Evolutionary conservation across 1,284 basidiomycete species (phyloP), one percentile per base, ranked within the genome.

Genomic region (Neolentinus lepideus): DNA sequence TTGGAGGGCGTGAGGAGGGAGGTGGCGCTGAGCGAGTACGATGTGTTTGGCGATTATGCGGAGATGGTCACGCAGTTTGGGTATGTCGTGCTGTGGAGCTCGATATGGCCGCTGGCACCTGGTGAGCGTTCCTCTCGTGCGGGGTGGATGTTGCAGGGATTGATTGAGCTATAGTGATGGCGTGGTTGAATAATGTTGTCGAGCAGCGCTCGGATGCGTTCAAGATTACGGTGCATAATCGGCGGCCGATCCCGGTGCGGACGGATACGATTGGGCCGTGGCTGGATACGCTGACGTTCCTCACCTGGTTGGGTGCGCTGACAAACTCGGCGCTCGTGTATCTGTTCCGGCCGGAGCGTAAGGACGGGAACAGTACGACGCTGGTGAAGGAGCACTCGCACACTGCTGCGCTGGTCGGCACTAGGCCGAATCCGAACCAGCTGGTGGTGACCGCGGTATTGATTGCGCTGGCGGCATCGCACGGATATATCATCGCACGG

Each of bases 41-140:
- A 83, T 51, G 71, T 88, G 2, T 93, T 92, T 63, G 79, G 74
- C 57, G 94, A 97, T 72, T 98, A 95, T 69, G 86, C 85, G 64
- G 95, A 98, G 75, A 97, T 98, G 94, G 91, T 93, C 25, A 92
- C 91, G 2, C 88, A 94, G 70, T 96, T 97, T 66, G 96, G 96
- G 1, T 95, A 94, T 68, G 84, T 98, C 26, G 84, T 84, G 2
- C 75, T 98, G 27, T 98, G 95, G 92, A 90, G 88, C 43, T 87
- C 92, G 27, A 92, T 96, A 57, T 99, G 95, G 96, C 94, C 95
- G 1, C 76, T 99, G 16, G 91, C 93, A 3, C 86, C 90, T n/a
- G 77, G 86, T 83, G 61, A 57, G 81, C 70, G 24, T 38, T 12
- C 27, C 24, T 55, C 35, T 26, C 53, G 38, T 43, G 6, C 6